phyloP scores from a whole-genome alignment of 176 grass and related monocot genomes.

The Carex parvula region DNA sequence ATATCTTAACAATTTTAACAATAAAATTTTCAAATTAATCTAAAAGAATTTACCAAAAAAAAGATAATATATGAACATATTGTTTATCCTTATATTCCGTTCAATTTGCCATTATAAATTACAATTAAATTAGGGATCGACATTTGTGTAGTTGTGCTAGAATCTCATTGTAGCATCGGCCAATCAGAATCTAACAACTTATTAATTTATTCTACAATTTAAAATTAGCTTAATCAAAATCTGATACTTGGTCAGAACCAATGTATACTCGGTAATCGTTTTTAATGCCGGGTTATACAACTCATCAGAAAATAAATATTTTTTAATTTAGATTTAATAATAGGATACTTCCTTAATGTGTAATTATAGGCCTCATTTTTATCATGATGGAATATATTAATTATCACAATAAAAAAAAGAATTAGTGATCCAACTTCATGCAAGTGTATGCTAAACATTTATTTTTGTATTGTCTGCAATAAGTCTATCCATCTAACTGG shows the following conservation, averaged over 20 bases:
- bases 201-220: background rate
- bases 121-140: background rate
- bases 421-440: background rate
- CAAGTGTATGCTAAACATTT: background rate
- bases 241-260: background rate
- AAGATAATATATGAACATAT: background rate
- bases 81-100: background rate
- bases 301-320: background rate
- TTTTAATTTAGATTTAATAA: background rate
- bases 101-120: background rate
- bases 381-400: background rate
- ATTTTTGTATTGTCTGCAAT: background rate
- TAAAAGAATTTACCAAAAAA: too few relatives aligned
- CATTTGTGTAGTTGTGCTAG: background rate
- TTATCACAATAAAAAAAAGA: background rate
- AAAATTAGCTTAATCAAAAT: background rate
- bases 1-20: too few relatives aligned
- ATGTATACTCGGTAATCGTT: background rate
- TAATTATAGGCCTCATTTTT: too few relatives aligned
- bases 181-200: background rate
- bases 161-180: background rate
- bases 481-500: background rate
- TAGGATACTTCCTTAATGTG: too few relatives aligned
- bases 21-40: too few relatives aligned
- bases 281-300: background rate